Evolutionary conservation across 352 stramenopile genomes (phyloP), one percentile per base, ranked within the genome.

Genomic region (Globisporangium carolinianum): DNA sequence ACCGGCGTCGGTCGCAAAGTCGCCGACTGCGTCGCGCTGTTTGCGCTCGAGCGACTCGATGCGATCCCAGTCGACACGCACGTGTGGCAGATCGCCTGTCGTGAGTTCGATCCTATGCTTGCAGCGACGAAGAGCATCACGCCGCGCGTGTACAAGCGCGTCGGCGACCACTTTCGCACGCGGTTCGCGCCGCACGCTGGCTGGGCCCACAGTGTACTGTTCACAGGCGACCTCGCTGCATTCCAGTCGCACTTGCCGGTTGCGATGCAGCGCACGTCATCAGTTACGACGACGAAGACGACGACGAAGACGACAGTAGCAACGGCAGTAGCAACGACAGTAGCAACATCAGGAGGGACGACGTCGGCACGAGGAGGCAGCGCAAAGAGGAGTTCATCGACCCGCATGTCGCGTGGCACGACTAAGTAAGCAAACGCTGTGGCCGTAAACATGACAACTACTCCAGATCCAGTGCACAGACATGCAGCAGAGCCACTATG

Each of bases 41-140:
- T 99, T 68, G 97, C 91, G 4, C 65, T 99, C 15, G 90, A 97
- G 53, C 86, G 95, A 56, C 66, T 89, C 32, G 85, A 96, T 37
- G 80, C 89, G 5, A 98, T 99, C 55, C 96, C 97, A 1, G 95
- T 99, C 1, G 97, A 99, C 71, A 97, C 95, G 35, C 97, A 99
- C 68, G 91, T 98, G 35, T 97, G 92, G 89, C 89, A 97, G 39
- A 98, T 98, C 69, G 92, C 92, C n/a, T 88, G 87, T 14, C 82
- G 86, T 10, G 84, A 95, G 55, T 79, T 94, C 51, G 79, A 92
- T 32, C 3, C 68, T 32, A 67, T 57, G 18, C 67, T 85, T 14
- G 60, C 49, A 5, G 55, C 69, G n/a, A 67, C 65, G 45, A 94
- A 94, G 53, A 92, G 74, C 41, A 66, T 97, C 49, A 97, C 90